A percentile compares a stretch with the other conserved stretches of the same genome.
phyloP scores from a whole-genome alignment of 257 asterid genomes.

The Fraxinus cuspidata region DNA sequence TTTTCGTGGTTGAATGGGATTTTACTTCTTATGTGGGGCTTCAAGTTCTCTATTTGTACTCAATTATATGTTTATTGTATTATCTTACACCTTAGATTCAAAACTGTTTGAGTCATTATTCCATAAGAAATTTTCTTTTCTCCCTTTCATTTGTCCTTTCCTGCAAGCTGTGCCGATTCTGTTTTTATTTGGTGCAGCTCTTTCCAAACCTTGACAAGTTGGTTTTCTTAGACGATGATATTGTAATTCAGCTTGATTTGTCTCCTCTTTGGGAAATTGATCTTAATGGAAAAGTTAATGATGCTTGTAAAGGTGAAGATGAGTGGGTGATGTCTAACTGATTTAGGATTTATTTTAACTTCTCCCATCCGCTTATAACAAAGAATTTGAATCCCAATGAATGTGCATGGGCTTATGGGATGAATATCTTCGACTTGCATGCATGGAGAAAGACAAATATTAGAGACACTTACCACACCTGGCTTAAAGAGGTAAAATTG shows the following conservation, averaged over 20 bases:
- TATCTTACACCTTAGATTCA: neutral
- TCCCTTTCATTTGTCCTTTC: neutral
- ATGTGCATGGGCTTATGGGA: conserved; percentile 99
- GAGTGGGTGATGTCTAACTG: conserved; percentile 96
- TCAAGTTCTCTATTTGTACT: neutral
- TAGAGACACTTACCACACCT: conserved; percentile 75
- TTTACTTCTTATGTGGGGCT: neutral
- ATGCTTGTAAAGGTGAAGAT: conserved; percentile 94
- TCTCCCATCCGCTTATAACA: conserved; percentile 64
- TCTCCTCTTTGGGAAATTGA: conserved; percentile 55
- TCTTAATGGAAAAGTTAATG: conserved; percentile 84
- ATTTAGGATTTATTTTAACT: conserved; percentile 36
- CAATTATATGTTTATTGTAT: neutral
- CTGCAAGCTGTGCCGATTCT: neutral
- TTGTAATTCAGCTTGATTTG: conserved; percentile 74
- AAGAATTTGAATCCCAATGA: conserved; percentile 80
- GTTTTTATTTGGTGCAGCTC: conserved; percentile 52
- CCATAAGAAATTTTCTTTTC: neutral
- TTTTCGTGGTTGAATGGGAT: neutral
- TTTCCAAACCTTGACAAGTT: conserved; percentile 87
- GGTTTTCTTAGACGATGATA: conserved; percentile 91
- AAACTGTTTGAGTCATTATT: neutral
- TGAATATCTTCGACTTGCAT: conserved; percentile 86
- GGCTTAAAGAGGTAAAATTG: conserved; percentile 76
- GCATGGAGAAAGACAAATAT: conserved; percentile 81